Evolutionary conservation across 768 basidiomycete species (phyloP).

Genomic region (Suillus luteus): DNA sequence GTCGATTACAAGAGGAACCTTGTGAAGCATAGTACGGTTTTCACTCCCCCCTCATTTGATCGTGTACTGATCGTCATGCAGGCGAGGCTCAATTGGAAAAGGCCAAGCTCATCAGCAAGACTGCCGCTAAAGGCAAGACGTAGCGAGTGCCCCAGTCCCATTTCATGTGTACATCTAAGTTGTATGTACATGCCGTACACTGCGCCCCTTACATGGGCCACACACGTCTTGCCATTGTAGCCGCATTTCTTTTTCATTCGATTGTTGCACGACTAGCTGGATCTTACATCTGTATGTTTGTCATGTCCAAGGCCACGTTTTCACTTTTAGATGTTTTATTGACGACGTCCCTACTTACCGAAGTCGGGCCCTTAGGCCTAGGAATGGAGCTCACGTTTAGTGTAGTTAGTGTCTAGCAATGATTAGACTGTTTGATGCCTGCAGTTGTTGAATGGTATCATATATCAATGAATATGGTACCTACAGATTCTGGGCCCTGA

Average conservation of each 20-base stretch:
- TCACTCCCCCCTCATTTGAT: slow-evolving; percentile 12
- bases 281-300: slow-evolving; percentile 9
- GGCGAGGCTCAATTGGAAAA: slow-evolving; percentile 89
- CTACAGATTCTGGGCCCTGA: not conserved
- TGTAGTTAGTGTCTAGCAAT: not conserved
- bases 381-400: not conserved
- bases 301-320: not conserved
- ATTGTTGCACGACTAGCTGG: slow-evolving; percentile 11
- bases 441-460: not conserved
- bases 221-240: slow-evolving; percentile 10
- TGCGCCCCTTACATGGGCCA: slow-evolving; percentile 10
- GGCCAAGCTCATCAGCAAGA: slow-evolving; percentile 91
- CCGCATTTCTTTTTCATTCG: slow-evolving; percentile 4
- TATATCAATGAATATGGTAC: not conserved
- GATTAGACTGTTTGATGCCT: not conserved
- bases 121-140: slow-evolving; percentile 66
- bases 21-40: slow-evolving; percentile 68
- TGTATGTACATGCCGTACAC: slow-evolving; percentile 4
- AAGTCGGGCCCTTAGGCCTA: not conserved
- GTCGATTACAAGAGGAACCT: slow-evolving; percentile 91
- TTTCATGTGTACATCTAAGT: not conserved
- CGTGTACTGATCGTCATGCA: slow-evolving; percentile 28
- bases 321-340: slow-evolving; percentile 7
- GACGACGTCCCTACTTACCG: not conserved
- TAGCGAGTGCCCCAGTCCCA: slow-evolving; percentile 28